Base-by-base conservation (phyloP, 257 asterid species). In the Salvia splendens region DNA sequence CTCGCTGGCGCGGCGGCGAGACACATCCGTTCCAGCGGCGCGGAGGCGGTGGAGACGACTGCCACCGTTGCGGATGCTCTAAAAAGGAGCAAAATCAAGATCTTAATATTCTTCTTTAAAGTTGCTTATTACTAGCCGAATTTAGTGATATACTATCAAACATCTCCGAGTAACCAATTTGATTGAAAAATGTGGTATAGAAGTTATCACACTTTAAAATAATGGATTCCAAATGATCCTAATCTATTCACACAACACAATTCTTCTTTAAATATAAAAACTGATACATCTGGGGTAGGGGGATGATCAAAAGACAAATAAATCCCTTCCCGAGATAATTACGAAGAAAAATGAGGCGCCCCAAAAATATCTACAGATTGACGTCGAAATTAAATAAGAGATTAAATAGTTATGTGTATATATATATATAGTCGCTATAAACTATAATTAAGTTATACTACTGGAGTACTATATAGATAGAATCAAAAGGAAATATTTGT, bases 401-500 rank as follows among this genome's bases (percentile, higher is more conserved):
- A 36, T 24, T n/a, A 58, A 24, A 47, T 52, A 16, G 1, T 12
- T 50, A 15, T 43, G 12, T 54, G 7, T 20, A 54, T 1, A 38
- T 33, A 33, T 20, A 54, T 1, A 38, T 33, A 33, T 7, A 43
- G 47, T 46, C 41, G n/a, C 8, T 54, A 24, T 47, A 72, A 54
- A 52, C 35, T 17, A 62, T 46, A 47, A 43, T 30, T 52, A 6
- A 33, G 38, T 6, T 38, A 5, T 28, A 10, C 30, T 24, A 1
- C 30, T 24, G n/a, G n/a, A n/a, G n/a, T n/a, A 24, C 30, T 54
- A 28, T 74, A 33, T 55, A 17, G 55, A 63, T 42, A 61, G 67
- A 67, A 65, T 71, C 69, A 59, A 65, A 76, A 30, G 41, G n/a
- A 77, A 68, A 73, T 73, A 64, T 73, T 69, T 53, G 30, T 51